These are phyloP conservation scores for Macadamia tetraphylla DNA, from an alignment of 164 flowering plant species.

Conservation along the genomic window DNA sequence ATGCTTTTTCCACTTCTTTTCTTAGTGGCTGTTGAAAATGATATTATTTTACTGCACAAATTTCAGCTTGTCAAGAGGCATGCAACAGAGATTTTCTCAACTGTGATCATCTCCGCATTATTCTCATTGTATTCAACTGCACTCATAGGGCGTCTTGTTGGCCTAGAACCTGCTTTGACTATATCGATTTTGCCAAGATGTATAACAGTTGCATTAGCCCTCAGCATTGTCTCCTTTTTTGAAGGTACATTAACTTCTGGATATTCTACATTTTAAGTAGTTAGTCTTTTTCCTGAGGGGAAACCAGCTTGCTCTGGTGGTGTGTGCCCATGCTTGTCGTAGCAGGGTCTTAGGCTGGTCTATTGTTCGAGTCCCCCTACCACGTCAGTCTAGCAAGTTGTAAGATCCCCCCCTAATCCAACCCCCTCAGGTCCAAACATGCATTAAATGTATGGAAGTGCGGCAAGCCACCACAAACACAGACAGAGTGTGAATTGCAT, in stretches of 20 bases:
- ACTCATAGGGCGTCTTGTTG: conserved; percentile 67
- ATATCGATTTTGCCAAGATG: conserved; percentile 92
- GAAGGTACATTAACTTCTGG: conserved; percentile 48
- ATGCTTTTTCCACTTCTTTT: neutral
- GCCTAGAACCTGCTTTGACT: conserved; percentile 70
- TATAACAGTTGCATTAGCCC: conserved; percentile 94
- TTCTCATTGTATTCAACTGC: conserved; percentile 97
- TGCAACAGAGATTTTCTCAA: conserved; percentile 96
- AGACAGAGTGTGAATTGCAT: neutral
- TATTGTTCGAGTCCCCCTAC: no score
- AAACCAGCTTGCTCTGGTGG: no score
- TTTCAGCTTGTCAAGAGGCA: conserved; percentile 93
- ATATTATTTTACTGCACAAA: neutral
- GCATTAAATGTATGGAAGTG: no score
- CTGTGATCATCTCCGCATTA: conserved; percentile 68
- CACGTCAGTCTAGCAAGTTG: no score
- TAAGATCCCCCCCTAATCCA: no score
- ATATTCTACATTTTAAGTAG: neutral
- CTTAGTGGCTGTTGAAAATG: neutral
- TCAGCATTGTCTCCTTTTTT: conserved; percentile 89
- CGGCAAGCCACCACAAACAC: no score
- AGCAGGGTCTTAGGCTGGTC: no score
- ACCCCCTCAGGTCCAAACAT: no score
- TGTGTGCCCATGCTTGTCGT: no score
- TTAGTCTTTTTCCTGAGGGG: neutral